Evolutionary conservation across 257 asterid species (phyloP).

Genomic region (Penstemon davidsonii): DNA sequence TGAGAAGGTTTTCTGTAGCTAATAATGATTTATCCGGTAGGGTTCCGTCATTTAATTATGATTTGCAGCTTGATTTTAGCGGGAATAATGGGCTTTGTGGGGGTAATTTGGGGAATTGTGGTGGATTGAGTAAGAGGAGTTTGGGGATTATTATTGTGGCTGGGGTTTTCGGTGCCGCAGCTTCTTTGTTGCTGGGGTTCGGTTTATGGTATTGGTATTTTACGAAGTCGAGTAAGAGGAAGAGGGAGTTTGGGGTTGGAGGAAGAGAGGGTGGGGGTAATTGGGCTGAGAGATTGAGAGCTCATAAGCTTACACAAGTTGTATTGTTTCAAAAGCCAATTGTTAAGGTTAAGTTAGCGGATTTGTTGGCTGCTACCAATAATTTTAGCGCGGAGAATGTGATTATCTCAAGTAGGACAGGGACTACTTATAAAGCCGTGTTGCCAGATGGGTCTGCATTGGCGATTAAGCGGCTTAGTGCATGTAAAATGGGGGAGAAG

Average conservation of each 20-base stretch:
- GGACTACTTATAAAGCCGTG: conserved; percentile 57
- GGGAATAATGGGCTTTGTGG: conserved; percentile 62
- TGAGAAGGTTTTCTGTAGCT: conserved; percentile 47
- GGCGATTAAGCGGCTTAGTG: conserved; percentile 52
- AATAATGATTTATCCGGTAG: conserved; percentile 49
- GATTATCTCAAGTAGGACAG: conserved; percentile 48
- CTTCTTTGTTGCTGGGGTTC: conserved; percentile 48
- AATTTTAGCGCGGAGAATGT: conserved; percentile 41
- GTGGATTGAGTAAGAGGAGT: conserved; percentile 42
- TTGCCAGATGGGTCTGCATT: conserved; percentile 63
- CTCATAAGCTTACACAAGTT: conserved; percentile 59
- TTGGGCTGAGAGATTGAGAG: conserved; percentile 45
- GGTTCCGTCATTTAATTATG: conserved; percentile 40
- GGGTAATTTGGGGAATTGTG: conserved; percentile 41
- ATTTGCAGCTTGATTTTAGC: conserved; percentile 29
- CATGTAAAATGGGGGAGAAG: conserved; percentile 56
- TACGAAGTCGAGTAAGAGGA: conserved; percentile 34
- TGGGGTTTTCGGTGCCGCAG: conserved; percentile 54
- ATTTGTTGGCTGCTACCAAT: conserved; percentile 52
- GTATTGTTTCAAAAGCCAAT: conserved; percentile 62
- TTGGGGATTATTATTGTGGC: conserved; percentile 52
- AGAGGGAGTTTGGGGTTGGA: conserved; percentile 33
- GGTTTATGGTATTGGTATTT: conserved; percentile 65
- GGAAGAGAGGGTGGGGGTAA: conserved; percentile 30
- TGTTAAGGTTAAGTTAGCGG: conserved; percentile 55